phyloP scores from a whole-genome alignment of 2,329 filamentous ascomycete species.

The Cytospora chrysosperma region DNA sequence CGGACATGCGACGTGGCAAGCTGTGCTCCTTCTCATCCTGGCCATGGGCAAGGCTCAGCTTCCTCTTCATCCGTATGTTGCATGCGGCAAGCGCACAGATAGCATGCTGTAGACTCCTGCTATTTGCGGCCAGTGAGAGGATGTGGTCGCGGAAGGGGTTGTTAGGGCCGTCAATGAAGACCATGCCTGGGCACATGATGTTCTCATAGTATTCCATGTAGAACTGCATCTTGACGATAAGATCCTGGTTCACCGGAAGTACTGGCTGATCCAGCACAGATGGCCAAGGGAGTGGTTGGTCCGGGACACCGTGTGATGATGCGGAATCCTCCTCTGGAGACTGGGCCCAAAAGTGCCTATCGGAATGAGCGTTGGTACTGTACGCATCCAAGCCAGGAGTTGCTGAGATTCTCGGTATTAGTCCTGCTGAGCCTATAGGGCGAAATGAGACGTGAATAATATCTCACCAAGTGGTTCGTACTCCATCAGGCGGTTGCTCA shows the following conservation, averaged over 20 bases:
- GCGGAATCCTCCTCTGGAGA: constrained; percentile 46
- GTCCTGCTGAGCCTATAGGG: constrained; percentile 24
- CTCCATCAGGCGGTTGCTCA: constrained; percentile 54
- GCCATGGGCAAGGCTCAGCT: constrained; percentile 53
- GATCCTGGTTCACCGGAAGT: constrained; percentile 57
- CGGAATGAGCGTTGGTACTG: constrained; percentile 49
- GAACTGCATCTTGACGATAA: constrained; percentile 78
- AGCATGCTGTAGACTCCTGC: constrained; percentile 84
- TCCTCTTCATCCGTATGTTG: constrained; percentile 82
- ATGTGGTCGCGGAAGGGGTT: constrained; percentile 88
- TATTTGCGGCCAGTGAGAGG: constrained; percentile 72
- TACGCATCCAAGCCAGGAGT: constrained; percentile 54
- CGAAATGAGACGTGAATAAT: constrained; percentile 38
- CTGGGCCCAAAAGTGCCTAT: constrained; percentile 48
- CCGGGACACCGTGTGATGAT: constrained; percentile 40
- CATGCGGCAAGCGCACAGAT: constrained; percentile 87
- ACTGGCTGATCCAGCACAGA: constrained; percentile 45
- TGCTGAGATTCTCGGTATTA: constrained; percentile 36
- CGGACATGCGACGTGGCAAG: constrained; percentile 37
- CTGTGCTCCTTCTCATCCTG: constrained; percentile 54
- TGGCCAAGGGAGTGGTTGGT: constrained; percentile 50
- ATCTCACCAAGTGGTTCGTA: constrained; percentile 57
- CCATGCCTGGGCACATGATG: constrained; percentile 87
- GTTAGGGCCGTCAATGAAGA: constrained; percentile 80
- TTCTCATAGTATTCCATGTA: constrained; percentile 93